Evolutionary conservation across 129 eudicot genomes (phyloP).

Genomic region (Tanacetum coccineum): DNA sequence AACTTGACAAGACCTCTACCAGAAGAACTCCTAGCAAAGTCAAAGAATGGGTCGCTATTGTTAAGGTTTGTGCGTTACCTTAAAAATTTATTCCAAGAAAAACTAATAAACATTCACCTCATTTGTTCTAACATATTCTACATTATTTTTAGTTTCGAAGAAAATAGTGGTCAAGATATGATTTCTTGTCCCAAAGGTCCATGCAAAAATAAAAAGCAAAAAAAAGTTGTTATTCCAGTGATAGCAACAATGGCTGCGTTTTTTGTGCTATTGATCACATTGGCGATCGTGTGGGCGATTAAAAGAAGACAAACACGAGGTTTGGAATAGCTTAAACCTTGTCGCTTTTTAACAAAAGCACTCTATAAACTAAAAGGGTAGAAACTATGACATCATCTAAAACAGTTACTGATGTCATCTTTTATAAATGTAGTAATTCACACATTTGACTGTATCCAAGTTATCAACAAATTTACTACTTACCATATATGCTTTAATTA

Average conservation of each 20-base stretch:
- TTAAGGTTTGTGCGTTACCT: constrained; percentile 21
- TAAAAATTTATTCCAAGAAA: background rate
- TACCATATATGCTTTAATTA: too few relatives aligned
- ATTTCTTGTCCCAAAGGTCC: background rate
- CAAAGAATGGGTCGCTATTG: constrained; percentile 14
- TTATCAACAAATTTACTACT: too few relatives aligned
- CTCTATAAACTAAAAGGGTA: too few relatives aligned
- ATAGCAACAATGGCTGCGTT: background rate
- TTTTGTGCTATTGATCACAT: background rate
- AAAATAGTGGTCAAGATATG: background rate
- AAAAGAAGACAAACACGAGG: background rate
- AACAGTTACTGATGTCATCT: too few relatives aligned
- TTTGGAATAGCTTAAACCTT: background rate
- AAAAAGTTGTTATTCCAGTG: background rate
- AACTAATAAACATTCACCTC: background rate
- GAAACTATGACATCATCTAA: too few relatives aligned
- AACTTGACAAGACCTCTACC: constrained; percentile 36
- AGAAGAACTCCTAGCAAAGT: constrained; percentile 19
- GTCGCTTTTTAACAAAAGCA: background rate
- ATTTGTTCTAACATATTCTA: background rate
- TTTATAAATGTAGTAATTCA: too few relatives aligned
- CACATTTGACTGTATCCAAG: too few relatives aligned
- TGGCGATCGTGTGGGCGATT: background rate
- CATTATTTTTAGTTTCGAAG: background rate
- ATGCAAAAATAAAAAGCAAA: background rate